Evolutionary conservation across 306 rosid genomes (phyloP).

Genomic region (Cajanus cajan): DNA sequence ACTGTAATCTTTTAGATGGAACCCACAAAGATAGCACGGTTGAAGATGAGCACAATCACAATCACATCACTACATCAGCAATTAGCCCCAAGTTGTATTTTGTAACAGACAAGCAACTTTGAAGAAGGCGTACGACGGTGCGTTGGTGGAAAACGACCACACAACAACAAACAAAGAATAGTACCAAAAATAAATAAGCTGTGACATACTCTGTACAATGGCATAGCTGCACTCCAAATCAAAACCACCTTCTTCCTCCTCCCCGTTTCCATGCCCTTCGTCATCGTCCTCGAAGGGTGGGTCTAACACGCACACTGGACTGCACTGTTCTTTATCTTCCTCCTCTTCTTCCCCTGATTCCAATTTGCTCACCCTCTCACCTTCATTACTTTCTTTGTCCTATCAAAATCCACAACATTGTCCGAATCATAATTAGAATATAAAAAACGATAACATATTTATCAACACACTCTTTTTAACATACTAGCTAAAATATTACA

Average conservation of each 20-base stretch:
- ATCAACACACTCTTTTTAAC: no score
- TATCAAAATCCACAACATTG: constrained; percentile 19
- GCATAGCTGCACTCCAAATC: constrained; percentile 84
- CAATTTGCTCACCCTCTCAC: constrained; percentile 39
- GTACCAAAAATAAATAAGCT: constrained; percentile 34
- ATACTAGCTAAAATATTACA: no score
- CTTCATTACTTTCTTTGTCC: constrained; percentile 43
- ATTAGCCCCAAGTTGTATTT: neutral
- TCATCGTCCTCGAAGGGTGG: constrained; percentile 85
- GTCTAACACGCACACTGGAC: constrained; percentile 95
- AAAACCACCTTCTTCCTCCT: constrained; percentile 38
- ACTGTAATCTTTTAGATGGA: constrained; percentile 49
- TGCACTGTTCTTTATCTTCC: constrained; percentile 91
- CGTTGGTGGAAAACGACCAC: constrained; percentile 46
- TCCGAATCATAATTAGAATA: no score
- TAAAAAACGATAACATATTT: no score
- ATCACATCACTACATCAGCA: constrained; percentile 10
- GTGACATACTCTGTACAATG: constrained; percentile 78
- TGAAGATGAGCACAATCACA: constrained; percentile 31
- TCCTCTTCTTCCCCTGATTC: constrained; percentile 59
- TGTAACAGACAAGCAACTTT: constrained; percentile 27
- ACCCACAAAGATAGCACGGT: constrained; percentile 55
- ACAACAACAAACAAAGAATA: constrained; percentile 40
- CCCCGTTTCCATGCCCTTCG: constrained; percentile 41
- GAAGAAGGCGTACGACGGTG: constrained; percentile 29